Evolutionary conservation across 495 filamentous ascomycete species (phyloP), one percentile per base, ranked within the genome.

Genomic region (Cercophora scortea): DNA sequence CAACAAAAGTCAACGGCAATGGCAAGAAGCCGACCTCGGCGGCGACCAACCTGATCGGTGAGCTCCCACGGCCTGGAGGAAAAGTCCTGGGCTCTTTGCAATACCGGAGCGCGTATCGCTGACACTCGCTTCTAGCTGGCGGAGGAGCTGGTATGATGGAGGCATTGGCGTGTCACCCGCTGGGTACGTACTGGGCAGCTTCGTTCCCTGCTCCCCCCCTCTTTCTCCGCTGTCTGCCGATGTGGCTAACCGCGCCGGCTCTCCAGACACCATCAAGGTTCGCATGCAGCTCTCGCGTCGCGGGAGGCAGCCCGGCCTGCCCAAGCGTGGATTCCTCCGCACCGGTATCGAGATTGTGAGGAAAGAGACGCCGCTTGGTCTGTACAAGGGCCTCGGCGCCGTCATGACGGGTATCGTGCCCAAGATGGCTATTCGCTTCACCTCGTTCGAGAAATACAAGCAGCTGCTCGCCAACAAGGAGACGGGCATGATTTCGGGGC

Each of bases 71-170:
- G 25, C 25, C 5, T 2, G 5, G 25, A 25, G 25, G 25, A 25
- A 25, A 25, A 2, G 5, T 25, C 25, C 2, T 25, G 25, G 25
- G 25, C 2, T 25, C 2, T 25, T 25, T 5, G 25, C 25, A 2
- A 25, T 25, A 5, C 25, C 25, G 42, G 43, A 9, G 25, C 44
- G n/a, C 36, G 43, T 57, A 25, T 8, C 50, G 42, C 58, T 66
- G 49, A 66, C 52, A 41, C 12, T 13, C 10, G 11, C 35, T 39
- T 50, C 32, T 62, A 97, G 93, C 94, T 72, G 94, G 94, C 65
- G 94, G 94, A 65, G 91, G 89, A 64, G 94, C 94, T 49, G 94
- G 94, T 64, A 95, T 97, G 89, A 97, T 96, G 88, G 94, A 99
- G 73, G 94, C 94, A 32, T 82, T 99, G 47, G 89, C 80, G 53